Evolutionary conservation across 2,329 filamentous ascomycete species (phyloP).

Genomic region (Leptographium procerum): DNA sequence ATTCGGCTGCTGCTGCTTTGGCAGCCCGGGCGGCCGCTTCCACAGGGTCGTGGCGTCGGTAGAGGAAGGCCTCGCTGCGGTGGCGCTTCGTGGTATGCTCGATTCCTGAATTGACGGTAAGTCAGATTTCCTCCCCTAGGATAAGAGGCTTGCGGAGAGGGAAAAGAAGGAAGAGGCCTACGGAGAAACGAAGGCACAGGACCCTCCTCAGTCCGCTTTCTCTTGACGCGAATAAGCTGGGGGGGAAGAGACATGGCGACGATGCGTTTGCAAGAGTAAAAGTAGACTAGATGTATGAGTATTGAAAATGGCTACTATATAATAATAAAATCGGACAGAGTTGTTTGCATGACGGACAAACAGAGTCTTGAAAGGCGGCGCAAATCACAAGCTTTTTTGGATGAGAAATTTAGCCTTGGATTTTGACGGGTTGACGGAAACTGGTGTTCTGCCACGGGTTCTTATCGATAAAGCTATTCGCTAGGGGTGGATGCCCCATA

Average conservation of each 20-base stretch:
- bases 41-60: constrained; percentile 35
- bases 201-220: constrained; percentile 42
- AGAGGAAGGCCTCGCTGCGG: constrained; percentile 42
- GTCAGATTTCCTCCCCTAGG: no score
- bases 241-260: constrained; percentile 43
- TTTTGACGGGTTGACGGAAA: not conserved
- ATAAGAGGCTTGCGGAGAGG: not conserved
- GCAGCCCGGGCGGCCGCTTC: constrained; percentile 5
- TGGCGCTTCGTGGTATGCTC: constrained; percentile 42
- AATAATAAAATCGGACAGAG: not conserved
- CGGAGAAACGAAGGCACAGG: constrained; percentile 47
- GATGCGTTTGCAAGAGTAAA: not conserved
- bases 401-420: not conserved
- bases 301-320: not conserved
- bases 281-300: not conserved
- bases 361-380: not conserved
- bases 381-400: not conserved
- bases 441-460: not conserved
- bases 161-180: constrained; percentile 8
- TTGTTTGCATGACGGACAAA: not conserved
- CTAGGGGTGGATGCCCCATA: not conserved
- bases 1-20: constrained; percentile 9
- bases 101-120: constrained; percentile 18
- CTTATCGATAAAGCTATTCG: constrained; percentile 2
- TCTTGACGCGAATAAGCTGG: constrained; percentile 49